Conservation (phyloP, 352 stramenopile species). For the Globisporangium alternatum region DNA sequence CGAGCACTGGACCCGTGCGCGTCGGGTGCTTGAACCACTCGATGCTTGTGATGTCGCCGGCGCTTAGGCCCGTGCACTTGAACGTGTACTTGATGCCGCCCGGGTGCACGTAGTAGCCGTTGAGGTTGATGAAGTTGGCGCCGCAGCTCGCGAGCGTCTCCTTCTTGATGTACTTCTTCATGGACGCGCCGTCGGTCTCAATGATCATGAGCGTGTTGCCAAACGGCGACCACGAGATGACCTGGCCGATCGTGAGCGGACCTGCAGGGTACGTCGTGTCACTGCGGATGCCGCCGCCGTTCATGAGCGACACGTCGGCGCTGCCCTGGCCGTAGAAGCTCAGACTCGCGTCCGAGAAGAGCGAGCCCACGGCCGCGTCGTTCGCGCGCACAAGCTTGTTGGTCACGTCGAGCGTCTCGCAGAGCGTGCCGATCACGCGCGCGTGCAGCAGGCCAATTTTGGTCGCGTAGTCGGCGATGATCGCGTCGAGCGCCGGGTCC, state of each 20-base stretch:
- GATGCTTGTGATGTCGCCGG: slow-evolving; percentile 41
- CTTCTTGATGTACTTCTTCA: slow-evolving; percentile 71
- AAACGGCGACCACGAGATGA: slow-evolving; percentile 67
- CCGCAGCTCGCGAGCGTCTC: slow-evolving; percentile 40
- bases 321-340: slow-evolving; percentile 48
- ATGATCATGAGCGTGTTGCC: slow-evolving; percentile 60
- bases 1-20: slow-evolving; percentile 36
- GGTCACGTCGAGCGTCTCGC: slow-evolving; percentile 46
- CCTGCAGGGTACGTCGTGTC: slow-evolving; percentile 58
- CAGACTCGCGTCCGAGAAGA: slow-evolving; percentile 48
- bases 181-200: slow-evolving; percentile 46
- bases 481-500: slow-evolving; percentile 41
- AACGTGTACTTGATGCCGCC: slow-evolving; percentile 70
- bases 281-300: slow-evolving; percentile 65
- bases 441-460: slow-evolving; percentile 43
- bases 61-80: slow-evolving; percentile 39
- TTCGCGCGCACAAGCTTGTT: slow-evolving; percentile 39
- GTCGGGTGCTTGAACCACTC: slow-evolving; percentile 62
- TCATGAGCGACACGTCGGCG: slow-evolving; percentile 56
- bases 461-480: slow-evolving; percentile 67
- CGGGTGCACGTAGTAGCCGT: slow-evolving; percentile 69
- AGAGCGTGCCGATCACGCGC: slow-evolving; percentile 50
- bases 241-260: slow-evolving; percentile 45
- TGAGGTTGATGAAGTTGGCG: slow-evolving; percentile 35
- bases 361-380: slow-evolving; percentile 49